These are phyloP conservation scores for Talaromyces sp. DNA, from an alignment of 2,329 filamentous ascomycete genomes.

Conservation along the genomic window DNA sequence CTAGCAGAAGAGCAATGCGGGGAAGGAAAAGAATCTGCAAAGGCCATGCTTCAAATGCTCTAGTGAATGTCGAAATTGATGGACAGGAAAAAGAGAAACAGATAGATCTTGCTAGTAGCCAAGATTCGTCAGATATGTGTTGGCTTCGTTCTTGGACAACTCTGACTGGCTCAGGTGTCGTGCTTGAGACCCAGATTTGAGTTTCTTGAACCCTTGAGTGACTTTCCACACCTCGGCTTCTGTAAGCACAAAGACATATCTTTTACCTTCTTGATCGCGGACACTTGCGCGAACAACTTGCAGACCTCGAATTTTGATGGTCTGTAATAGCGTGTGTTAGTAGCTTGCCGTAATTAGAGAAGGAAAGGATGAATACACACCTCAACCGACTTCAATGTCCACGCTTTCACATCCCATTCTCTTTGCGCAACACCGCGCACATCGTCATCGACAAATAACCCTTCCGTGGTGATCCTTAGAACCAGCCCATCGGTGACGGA, in stretches of 20 bases:
- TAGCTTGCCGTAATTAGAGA: not conserved
- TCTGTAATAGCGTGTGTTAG: slow-evolving; percentile 28
- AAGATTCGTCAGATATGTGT: slow-evolving; percentile 37
- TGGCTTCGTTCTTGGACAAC: slow-evolving; percentile 47
- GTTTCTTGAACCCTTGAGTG: slow-evolving; percentile 54
- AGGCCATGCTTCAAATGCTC: slow-evolving; percentile 9
- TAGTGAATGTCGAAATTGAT: not conserved
- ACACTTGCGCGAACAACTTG: slow-evolving; percentile 58
- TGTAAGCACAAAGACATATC: slow-evolving; percentile 59
- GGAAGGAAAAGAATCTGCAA: not conserved
- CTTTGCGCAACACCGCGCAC: slow-evolving; percentile 85
- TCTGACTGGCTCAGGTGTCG: slow-evolving; percentile 52
- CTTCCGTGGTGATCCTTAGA: slow-evolving; percentile 86
- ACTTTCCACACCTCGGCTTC: slow-evolving; percentile 62
- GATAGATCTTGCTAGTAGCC: slow-evolving; percentile 29
- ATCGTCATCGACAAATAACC: slow-evolving; percentile 96
- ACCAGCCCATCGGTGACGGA: slow-evolving; percentile 89
- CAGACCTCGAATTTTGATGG: slow-evolving; percentile 44
- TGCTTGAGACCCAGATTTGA: slow-evolving; percentile 56
- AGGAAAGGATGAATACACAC: slow-evolving; percentile 51
- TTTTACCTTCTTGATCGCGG: slow-evolving; percentile 58
- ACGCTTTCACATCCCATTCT: slow-evolving; percentile 98
- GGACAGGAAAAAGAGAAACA: not conserved
- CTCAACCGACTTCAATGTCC: slow-evolving; percentile 92
- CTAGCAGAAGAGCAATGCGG: not conserved